phyloP scores from a whole-genome alignment of 345 rosid genomes.

The Tarenaya hassleriana region DNA sequence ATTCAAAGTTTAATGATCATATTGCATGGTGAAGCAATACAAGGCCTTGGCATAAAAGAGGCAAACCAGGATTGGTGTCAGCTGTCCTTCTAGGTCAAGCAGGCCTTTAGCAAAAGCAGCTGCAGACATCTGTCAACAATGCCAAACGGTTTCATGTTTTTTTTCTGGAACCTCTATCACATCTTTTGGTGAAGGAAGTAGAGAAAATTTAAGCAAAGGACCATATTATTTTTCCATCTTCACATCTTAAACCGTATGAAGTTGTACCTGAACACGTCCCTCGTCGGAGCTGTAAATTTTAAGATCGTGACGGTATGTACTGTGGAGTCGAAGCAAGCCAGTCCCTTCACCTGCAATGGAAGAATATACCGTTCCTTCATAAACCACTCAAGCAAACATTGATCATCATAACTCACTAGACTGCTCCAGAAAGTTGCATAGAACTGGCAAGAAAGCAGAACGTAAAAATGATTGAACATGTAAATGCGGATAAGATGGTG shows the following conservation, averaged over 20 bases:
- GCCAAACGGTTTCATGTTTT: constrained; percentile 11
- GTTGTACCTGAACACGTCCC: constrained; percentile 94
- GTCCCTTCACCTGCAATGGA: constrained; percentile 86
- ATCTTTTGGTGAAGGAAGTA: constrained; percentile 6
- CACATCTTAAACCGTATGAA: constrained; percentile 12
- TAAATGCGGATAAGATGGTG: constrained; percentile 9
- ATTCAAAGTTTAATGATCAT: constrained; percentile 13
- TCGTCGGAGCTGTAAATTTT: constrained; percentile 99
- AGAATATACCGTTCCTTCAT: background rate
- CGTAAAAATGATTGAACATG: constrained; percentile 10
- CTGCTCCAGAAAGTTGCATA: constrained; percentile 7
- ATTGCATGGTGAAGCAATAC: background rate
- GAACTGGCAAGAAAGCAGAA: constrained; percentile 10
- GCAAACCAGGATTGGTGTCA: constrained; percentile 95
- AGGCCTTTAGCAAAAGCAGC: constrained; percentile 99
- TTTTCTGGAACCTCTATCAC: constrained; percentile 10
- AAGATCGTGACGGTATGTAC: constrained; percentile 97
- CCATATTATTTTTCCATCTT: constrained; percentile 2
- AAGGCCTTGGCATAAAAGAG: constrained; percentile 15
- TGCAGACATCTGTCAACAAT: constrained; percentile 84
- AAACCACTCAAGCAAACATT: constrained; percentile 2
- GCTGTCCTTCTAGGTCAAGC: constrained; percentile 97
- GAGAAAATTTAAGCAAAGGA: background rate
- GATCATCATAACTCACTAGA: constrained; percentile 9
- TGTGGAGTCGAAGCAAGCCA: constrained; percentile 95